Base-by-base conservation (phyloP, 2,329 filamentous ascomycete species). In the Paecilomyces variotii region DNA sequence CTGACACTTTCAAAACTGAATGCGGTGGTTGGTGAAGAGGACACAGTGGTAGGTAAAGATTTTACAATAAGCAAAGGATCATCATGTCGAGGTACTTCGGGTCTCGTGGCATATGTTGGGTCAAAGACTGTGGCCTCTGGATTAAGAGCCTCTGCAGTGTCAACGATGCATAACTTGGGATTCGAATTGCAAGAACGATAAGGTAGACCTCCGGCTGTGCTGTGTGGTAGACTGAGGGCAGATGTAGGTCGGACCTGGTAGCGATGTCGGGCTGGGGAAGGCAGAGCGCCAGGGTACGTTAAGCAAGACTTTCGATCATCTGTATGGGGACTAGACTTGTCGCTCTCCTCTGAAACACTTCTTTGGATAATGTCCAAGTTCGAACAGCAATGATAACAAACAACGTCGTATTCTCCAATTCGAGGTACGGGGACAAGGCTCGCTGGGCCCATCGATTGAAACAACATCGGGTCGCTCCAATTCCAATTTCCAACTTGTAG, bases 351-450 rank as follows among this genome's bases (percentile, higher is more conserved):
- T 0, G 66, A 72, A 2, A 65, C 53, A 6, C 67, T 71, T 19
- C 64, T 63, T 19, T 69, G 64, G 2, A 65, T 53, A 3, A 62
- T 63, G 25, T 68, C 66, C 2, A 67, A 56, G 14, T 59, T 60
- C 27, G 60, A 62, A 2, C 61, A 61, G 56, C 71, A 74, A 55
- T 72, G 60, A 32, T 65, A 63, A 56, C 71, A 74, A 27, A 72
- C 58, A 5, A 72, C 62, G n/a, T 74, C 67, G 60, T 72, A 74
- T 50, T 72, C 70, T 5, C 69, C 71, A 12, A 66, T 57, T 1
- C 71, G 67, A 5, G 66, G 67, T 6, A 70, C 63, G 4, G 51
- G 60, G 24, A 39, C 63, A 19, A 59, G 57, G 5, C 63, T 67
- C 2, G 63, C 70, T 1, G 65, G 66, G 11, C 61, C 58, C 65